Evolutionary conservation across 2,329 filamentous ascomycete species (phyloP), one percentile per base, ranked within the genome.

Genomic region (Tricladium varicosporioides): DNA sequence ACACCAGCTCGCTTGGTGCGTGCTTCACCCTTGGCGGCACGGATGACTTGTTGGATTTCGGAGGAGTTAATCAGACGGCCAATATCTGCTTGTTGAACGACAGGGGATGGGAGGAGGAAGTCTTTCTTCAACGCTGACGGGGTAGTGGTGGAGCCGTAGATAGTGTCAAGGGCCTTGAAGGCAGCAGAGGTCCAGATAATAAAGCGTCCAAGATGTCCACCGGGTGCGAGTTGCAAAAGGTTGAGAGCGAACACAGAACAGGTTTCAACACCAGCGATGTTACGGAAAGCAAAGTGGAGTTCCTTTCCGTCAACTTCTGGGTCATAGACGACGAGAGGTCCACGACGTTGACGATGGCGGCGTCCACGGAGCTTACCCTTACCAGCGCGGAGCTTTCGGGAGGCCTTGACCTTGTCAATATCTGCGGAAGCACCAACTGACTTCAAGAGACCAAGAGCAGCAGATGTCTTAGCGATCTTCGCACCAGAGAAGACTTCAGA

Each of bases 341-440:
- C 95, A 76, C 94, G 95, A 78, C 95, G 92, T 84, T 97, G 93
- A 80, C 89, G 89, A 89, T 95, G 88, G 73, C 94, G 92, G 76
- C 94, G 93, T 77, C 91, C 91, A 79, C 94, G 86, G 75, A 99
- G 83, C 88, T 99, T 99, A 80, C 94, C 94, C 89, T 99, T 97
- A 78, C 94, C 94, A 70, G 94, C 91, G 70, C 94, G 92, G 73
- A 97, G 83, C 87, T 97, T 99, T 83, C 91, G 91, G 76, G 92
- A 96, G 75, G 85, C 85, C 84, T 91, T 92, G 77, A 96, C 94
- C 89, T 97, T 97, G 78, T 91, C 88, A 70, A 99, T 78, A 71
- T 99, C 94, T 68, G 88, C 78, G 72, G 89, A 88, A 66, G 95
- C 94, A 80, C 94, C 95, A 69, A 96, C 83, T 61, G 91, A 88